These are phyloP conservation scores for Wickerhamiella pararugosa DNA, from an alignment of 1,139 yeast genomes.

Conservation along the genomic window DNA sequence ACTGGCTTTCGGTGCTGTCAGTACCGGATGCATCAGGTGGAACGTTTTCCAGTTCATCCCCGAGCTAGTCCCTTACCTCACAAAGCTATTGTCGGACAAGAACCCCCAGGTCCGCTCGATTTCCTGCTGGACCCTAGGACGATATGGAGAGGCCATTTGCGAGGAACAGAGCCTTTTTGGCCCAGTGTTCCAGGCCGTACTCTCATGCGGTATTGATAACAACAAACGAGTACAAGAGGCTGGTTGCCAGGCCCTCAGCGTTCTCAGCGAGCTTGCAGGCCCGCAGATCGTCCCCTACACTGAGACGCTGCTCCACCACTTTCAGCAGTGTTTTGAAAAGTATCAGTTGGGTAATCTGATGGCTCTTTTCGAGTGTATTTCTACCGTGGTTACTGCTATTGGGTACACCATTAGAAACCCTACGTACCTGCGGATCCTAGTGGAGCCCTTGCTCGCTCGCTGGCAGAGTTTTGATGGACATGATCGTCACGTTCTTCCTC, in stretches of 20 bases:
- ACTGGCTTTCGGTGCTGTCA: conserved; percentile 87
- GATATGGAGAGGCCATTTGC: conserved; percentile 68
- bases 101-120: conserved; percentile 86
- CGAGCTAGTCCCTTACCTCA: conserved; percentile 67
- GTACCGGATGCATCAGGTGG: conserved; percentile 64
- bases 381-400: conserved; percentile 70
- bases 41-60: conserved; percentile 62
- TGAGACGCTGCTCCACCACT: conserved; percentile 51
- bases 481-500: conserved; percentile 79
- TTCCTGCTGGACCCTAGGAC: conserved; percentile 86
- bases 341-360: conserved; percentile 76
- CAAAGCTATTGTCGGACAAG: conserved; percentile 57
- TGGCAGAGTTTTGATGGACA: conserved; percentile 66
- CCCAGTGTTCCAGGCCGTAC: conserved; percentile 65
- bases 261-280: conserved; percentile 67
- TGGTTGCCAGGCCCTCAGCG: conserved; percentile 77
- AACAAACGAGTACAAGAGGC: conserved; percentile 91
- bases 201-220: conserved; percentile 59
- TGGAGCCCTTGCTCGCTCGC: conserved; percentile 68
- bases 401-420: conserved; percentile 27
- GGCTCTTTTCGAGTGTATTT: conserved; percentile 80
- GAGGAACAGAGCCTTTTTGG: conserved; percentile 39
- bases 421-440: conserved; percentile 42
- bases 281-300: conserved; percentile 41
- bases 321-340: conserved; percentile 54